These are phyloP conservation scores for Capsicum rhomboideum DNA, from an alignment of 257 asterid genomes.

Conservation along the genomic window DNA sequence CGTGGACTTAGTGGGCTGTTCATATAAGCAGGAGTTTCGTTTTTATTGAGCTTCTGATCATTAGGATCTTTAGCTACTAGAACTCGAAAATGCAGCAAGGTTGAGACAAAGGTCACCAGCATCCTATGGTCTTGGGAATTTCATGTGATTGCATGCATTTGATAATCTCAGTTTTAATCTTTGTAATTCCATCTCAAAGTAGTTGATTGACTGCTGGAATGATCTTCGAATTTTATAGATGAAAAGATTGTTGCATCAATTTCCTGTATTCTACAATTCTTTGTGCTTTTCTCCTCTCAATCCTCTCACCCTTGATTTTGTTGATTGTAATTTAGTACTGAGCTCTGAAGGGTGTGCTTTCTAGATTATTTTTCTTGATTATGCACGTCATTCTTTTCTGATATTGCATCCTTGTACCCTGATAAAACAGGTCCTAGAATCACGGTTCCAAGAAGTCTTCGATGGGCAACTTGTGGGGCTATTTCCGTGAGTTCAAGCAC, in stretches of 20 bases:
- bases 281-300: not conserved
- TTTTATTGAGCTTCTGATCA: not conserved
- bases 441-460: slow-evolving; percentile 62
- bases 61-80: not conserved
- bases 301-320: not conserved
- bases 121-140: not conserved
- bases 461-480: slow-evolving; percentile 88
- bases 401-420: not conserved
- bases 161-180: not conserved
- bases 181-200: not conserved
- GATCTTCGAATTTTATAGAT: not conserved
- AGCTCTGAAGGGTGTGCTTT: not conserved
- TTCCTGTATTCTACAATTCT: not conserved
- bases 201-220: not conserved
- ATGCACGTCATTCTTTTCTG: not conserved
- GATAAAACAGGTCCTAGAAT: slow-evolving; percentile 70
- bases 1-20: not conserved
- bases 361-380: not conserved
- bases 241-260: not conserved
- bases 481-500: slow-evolving; percentile 49
- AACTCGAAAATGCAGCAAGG: not conserved
- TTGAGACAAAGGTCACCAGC: not conserved
- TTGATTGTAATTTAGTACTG: not conserved
- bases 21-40: not conserved
- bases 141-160: not conserved